Conservation (phyloP, 2,329 filamentous ascomycete species). For the Xylariaceae sp. region DNA sequence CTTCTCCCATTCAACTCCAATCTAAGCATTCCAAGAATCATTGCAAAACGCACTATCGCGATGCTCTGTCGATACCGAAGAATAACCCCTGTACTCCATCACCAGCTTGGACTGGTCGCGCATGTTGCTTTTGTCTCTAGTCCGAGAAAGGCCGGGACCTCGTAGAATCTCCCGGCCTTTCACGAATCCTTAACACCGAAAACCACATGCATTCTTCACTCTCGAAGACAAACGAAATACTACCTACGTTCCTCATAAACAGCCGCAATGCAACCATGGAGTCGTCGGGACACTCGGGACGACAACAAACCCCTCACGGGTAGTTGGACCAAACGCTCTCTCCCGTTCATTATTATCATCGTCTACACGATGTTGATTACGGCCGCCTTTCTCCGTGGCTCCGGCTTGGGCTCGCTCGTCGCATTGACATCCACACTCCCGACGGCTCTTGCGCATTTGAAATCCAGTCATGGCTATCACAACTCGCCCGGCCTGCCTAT, state of each 20-base stretch:
- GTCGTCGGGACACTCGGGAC: background rate
- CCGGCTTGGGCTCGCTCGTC: constrained; percentile 14
- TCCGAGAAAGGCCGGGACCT: too few relatives aligned
- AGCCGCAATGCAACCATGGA: constrained; percentile 15
- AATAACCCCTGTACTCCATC: too few relatives aligned
- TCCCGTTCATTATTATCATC: constrained; percentile 12
- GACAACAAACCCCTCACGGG: constrained; percentile 11
- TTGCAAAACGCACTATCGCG: background rate
- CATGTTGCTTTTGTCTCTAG: background rate
- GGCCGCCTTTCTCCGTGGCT: constrained; percentile 16
- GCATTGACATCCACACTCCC: constrained; percentile 15
- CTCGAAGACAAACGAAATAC: background rate
- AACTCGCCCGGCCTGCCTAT: constrained; percentile 42
- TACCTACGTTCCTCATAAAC: constrained; percentile 2
- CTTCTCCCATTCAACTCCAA: background rate
- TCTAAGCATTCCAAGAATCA: too few relatives aligned
- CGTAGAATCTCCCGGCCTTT: background rate
- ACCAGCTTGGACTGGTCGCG: background rate
- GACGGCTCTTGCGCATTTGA: constrained; percentile 6
- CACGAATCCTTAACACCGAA: background rate
- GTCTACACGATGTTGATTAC: constrained; percentile 13
- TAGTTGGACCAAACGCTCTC: constrained; percentile 2
- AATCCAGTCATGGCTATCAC: background rate
- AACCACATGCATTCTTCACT: constrained; percentile 1
- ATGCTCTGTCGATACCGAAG: background rate